Base-by-base conservation (phyloP, 257 asterid species). In the Nicotiana knightiana region DNA sequence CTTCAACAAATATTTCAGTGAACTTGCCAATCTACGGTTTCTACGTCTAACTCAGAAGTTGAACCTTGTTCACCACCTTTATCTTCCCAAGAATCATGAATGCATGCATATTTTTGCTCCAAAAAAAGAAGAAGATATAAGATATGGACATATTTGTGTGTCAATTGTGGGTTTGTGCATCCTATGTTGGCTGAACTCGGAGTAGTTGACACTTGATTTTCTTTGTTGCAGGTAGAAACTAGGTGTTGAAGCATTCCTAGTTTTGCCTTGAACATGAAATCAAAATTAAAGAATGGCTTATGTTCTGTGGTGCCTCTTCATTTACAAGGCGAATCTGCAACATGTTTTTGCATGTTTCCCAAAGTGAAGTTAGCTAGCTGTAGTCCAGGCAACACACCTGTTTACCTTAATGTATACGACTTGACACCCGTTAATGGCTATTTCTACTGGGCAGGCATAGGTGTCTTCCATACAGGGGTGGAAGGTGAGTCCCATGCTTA, bases 391-490 rank as follows among this genome's bases (percentile, higher is more conserved):
- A 83, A 84, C 43, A 75, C 89, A 43, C 93, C 96, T 9, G 94
- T 95, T 82, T 95, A 88, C 89, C 95, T 95, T 59, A 95, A 95
- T 68, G 94, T 95, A 21, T 93, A 95, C 10, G 98, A 95, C 70
- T 86, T 95, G 90, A 91, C 97, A 63, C 86, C 93, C 13, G 43
- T 85, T 62, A 95, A 93, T 81, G 95, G 94, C 83, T 95, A 91
- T 68, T 73, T 93, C 82, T 93, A 88, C 82, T 95, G 98, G 98
- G 97, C 97, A 80, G 98, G 98, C 61, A 76, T 95, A 77, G 98
- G 98, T 9, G 88, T 90, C 83, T 95, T 93, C 85, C 98, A 95
- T 89, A 90, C 98, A 17, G 98, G 97, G n/a, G 88, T 95, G 13
- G 94, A 95, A 91, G 98, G 98, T 95, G 83, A 59, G 86, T 77